These are phyloP conservation scores for Saraca asoca DNA, from an alignment of 331 rosid genomes.

Conservation along the genomic window DNA sequence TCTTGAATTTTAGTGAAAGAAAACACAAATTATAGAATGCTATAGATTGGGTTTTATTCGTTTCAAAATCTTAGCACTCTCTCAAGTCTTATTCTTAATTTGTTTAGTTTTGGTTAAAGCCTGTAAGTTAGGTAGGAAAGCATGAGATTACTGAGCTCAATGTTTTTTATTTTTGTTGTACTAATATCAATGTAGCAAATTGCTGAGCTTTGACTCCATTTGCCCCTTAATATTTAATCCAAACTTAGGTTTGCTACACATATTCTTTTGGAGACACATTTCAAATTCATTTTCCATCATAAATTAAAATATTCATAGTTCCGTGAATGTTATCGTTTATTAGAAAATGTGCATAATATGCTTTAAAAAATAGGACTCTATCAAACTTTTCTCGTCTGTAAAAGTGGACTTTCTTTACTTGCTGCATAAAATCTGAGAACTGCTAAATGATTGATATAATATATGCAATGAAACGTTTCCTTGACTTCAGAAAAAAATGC, in stretches of 20 bases:
- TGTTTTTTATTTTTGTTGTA: conserved; percentile 26
- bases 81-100: conserved; percentile 14
- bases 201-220: conserved; percentile 19
- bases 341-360: no score
- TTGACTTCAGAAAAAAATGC: not conserved
- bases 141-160: conserved; percentile 20
- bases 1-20: conserved; percentile 49
- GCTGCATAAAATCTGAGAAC: not conserved
- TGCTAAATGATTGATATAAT: not conserved
- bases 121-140: conserved; percentile 27
- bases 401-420: not conserved
- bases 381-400: no score
- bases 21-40: conserved; percentile 32
- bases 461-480: not conserved
- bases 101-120: conserved; percentile 1
- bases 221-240: not conserved
- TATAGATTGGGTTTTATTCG: conserved; percentile 29
- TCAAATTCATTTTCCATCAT: no score
- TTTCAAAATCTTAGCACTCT: conserved; percentile 19
- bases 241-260: not conserved
- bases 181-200: conserved; percentile 41
- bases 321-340: no score
- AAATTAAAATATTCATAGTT: no score
- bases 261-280: no score
- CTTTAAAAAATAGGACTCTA: no score